phyloP scores from a whole-genome alignment of 805 yeast species.

The Hanseniaspora lindneri region DNA sequence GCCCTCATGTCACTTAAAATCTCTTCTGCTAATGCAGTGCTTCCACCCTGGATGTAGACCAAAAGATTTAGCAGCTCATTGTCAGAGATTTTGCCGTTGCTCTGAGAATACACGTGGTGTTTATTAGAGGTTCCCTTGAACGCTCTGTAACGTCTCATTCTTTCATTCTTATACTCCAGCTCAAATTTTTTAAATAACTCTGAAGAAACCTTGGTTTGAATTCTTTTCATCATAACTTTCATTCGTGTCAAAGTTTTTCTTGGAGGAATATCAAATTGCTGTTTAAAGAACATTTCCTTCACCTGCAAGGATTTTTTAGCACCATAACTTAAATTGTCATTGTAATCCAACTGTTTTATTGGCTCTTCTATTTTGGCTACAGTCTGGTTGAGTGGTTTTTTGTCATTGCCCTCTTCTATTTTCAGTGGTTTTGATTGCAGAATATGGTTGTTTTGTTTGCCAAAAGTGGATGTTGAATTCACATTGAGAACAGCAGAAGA shows the following conservation, averaged over 20 bases:
- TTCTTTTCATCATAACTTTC: slow-evolving; percentile 13
- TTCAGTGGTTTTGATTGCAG: not conserved
- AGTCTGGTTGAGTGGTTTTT: not conserved
- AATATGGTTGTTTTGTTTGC: not conserved
- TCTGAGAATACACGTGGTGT: slow-evolving; percentile 1
- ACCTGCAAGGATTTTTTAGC: not conserved
- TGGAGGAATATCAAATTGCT: slow-evolving; percentile 4
- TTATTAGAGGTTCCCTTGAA: not conserved
- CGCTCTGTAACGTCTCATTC: slow-evolving; percentile 16
- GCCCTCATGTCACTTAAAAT: slow-evolving; percentile 7
- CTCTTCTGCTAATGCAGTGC: slow-evolving; percentile 1
- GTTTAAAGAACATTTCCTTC: slow-evolving; percentile 13
- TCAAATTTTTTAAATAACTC: slow-evolving; percentile 12
- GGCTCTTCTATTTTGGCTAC: not conserved
- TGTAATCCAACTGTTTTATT: not conserved
- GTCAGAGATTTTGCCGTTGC: slow-evolving; percentile 8
- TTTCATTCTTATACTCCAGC: slow-evolving; percentile 12
- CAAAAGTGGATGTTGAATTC: no score
- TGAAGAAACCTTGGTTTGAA: slow-evolving; percentile 6
- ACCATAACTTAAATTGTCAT: not conserved
- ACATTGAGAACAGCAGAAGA: no score
- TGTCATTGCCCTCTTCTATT: not conserved
- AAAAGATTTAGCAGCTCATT: slow-evolving; percentile 10
- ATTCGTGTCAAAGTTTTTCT: not conserved
- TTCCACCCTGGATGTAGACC: slow-evolving; percentile 13